Evolutionary conservation across 352 stramenopile genomes (phyloP).

Genomic region (Phytophthora multivora): DNA sequence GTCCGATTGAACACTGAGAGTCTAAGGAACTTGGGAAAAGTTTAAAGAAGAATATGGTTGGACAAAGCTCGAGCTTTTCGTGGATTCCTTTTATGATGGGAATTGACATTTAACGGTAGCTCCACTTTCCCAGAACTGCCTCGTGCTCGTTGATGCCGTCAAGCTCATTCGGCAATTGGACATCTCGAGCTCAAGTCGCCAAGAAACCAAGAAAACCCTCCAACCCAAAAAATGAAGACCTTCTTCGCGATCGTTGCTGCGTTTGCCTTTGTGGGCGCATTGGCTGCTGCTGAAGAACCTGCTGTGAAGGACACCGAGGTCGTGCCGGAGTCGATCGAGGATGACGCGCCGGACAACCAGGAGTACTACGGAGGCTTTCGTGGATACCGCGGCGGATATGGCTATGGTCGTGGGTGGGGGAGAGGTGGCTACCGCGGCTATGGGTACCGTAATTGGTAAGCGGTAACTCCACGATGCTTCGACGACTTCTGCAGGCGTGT

Average conservation of each 20-base stretch:
- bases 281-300: constrained; percentile 11
- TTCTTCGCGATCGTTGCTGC: constrained; percentile 11
- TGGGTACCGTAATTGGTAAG: no score
- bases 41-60: background rate
- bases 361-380: background rate
- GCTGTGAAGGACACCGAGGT: background rate
- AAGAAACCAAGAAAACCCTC: background rate
- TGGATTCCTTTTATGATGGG: background rate
- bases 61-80: background rate
- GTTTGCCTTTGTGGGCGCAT: constrained; percentile 12
- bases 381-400: constrained; percentile 1
- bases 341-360: background rate
- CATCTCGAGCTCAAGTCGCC: background rate
- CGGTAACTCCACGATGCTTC: no score
- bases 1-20: constrained; percentile 1
- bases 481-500: no score
- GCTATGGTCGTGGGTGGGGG: background rate
- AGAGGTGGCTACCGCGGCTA: background rate
- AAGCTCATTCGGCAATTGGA: constrained; percentile 7
- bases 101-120: constrained; percentile 1
- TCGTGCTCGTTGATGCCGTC: no score
- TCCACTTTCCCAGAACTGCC: constrained; percentile 4
- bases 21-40: constrained; percentile 7
- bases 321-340: background rate
- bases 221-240: constrained; percentile 7